Evolutionary conservation across 768 basidiomycete genomes (phyloP), one percentile per base, ranked within the genome.

Genomic region (Calvatia gigantea): DNA sequence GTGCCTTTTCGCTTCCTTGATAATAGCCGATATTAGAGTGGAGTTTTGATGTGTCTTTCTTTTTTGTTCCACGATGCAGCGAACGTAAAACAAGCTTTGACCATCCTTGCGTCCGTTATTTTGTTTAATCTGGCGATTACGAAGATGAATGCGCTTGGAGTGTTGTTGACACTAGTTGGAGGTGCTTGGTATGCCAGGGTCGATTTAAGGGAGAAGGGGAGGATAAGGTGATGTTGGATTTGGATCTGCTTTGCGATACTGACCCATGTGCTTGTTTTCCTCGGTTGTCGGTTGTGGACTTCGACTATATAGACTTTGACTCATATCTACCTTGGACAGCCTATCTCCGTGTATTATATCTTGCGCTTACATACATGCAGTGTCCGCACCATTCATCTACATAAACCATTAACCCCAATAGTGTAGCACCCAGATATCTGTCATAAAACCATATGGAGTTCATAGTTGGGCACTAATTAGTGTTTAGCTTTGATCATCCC

Each of bases 61-160:
- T 51, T 32, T 62, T 60, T 44, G 65, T 51, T 39, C 53, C 54
- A 23, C n/a, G 23, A 29, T 56, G 3, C 62, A 90, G 91, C 85
- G 50, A 94, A 94, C 68, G 86, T 96, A 47, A 98, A 98, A 70
- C 95, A 97, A 66, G 95, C 94, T 8, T 68, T 97, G 63, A 96
- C 94, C 2, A 85, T 97, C 55, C 74, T 93, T 8, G 83, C 87
- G 41, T 91, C 93, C 0, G 92, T 98, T 4, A 60, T 77, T 33
- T 77, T 98, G 23, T 99, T 98, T 69, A 72, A 94, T 67, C 71
- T 98, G 41, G 80, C 82, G 2, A 91, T 98, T 68, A 89, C 86
- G 8, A 74, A 78, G 21, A 79, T 79, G 58, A 99, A 99, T 66
- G 86, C 81, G 6, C 59, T 90, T 39, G 97, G 97, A 1, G 95